Conservation (phyloP, 495 filamentous ascomycete species). For the Penicillium salamii region DNA sequence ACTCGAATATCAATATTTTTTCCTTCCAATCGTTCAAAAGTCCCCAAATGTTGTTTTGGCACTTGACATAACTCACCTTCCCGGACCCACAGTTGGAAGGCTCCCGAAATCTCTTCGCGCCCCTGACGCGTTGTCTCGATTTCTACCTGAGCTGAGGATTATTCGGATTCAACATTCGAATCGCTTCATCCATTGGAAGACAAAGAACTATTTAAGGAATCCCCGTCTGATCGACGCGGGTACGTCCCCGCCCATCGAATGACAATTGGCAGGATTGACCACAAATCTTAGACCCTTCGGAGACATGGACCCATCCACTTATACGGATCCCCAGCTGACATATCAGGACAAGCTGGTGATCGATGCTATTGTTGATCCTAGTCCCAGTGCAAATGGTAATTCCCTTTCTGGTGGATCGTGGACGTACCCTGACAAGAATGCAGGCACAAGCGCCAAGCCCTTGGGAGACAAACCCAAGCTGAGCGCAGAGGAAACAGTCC, state of each 20-base stretch:
- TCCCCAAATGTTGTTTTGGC: background rate
- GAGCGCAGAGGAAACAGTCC: slow-evolving; percentile 25
- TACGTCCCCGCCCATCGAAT: background rate
- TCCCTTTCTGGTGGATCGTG: slow-evolving; percentile 6
- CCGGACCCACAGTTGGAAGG: slow-evolving; percentile 6
- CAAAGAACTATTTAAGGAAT: background rate
- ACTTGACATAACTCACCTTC: background rate
- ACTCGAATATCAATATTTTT: background rate
- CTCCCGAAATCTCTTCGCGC: slow-evolving; percentile 10
- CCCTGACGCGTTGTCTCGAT: slow-evolving; percentile 7
- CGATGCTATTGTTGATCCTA: slow-evolving; percentile 39
- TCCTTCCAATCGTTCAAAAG: background rate
- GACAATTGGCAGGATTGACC: background rate
- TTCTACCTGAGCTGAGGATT: background rate
- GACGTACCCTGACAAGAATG: slow-evolving; percentile 11
- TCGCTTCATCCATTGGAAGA: background rate
- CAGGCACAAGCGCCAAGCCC: slow-evolving; percentile 16
- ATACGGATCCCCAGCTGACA: slow-evolving; percentile 48
- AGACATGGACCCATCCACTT: slow-evolving; percentile 36
- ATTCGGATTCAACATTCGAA: background rate
- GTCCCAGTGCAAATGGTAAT: slow-evolving; percentile 21
- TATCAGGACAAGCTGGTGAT: slow-evolving; percentile 49
- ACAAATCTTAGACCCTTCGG: background rate
- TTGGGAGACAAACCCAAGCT: slow-evolving; percentile 16
- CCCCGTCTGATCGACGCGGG: background rate